Conservation (phyloP, 1,284 basidiomycete genomes). For the Tetrapyrgos nigripes region DNA sequence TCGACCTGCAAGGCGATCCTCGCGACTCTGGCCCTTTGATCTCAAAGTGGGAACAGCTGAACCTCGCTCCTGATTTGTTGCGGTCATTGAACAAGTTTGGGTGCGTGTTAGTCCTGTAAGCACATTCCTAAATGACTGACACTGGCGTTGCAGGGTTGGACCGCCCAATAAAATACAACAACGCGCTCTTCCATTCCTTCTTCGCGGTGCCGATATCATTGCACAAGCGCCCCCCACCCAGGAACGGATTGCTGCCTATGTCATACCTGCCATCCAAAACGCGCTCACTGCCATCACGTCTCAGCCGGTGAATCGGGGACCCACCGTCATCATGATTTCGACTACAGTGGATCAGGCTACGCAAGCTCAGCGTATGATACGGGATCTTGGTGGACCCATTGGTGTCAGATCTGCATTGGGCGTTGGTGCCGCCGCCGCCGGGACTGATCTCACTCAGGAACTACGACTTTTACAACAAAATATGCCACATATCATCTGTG, state of each 20-base stretch:
- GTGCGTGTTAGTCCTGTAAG: conserved; percentile 51
- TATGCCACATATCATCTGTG: conserved; percentile 94
- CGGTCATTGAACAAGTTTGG: conserved; percentile 94
- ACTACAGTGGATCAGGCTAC: conserved; percentile 99
- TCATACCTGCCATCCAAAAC: conserved; percentile 91
- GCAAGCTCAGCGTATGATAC: conserved; percentile 96
- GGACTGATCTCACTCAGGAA: conserved; percentile 75
- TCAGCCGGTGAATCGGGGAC: conserved; percentile 71
- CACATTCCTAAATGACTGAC: conserved; percentile 17
- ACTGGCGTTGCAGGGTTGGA: conserved; percentile 74
- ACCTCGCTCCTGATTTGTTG: conserved; percentile 86
- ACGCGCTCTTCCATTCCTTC: conserved; percentile 92
- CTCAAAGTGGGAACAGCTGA: conserved; percentile 96
- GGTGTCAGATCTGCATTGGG: conserved; percentile 89
- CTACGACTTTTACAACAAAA: conserved; percentile 87
- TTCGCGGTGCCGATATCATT: conserved; percentile 95
- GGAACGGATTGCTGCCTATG: conserved; percentile 97
- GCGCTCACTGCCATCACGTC: conserved; percentile 68
- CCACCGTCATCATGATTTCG: conserved; percentile 91
- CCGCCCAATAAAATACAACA: conserved; percentile 99
- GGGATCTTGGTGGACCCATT: conserved; percentile 91
- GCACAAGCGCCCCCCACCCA: conserved; percentile 98
- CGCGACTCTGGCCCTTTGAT: conserved; percentile 86
- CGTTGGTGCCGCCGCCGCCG: conserved; percentile 75
- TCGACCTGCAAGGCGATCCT: conserved; percentile 59